Evolutionary conservation across 2,329 filamentous ascomycete species (phyloP).

Genomic region (Fusarium citri): DNA sequence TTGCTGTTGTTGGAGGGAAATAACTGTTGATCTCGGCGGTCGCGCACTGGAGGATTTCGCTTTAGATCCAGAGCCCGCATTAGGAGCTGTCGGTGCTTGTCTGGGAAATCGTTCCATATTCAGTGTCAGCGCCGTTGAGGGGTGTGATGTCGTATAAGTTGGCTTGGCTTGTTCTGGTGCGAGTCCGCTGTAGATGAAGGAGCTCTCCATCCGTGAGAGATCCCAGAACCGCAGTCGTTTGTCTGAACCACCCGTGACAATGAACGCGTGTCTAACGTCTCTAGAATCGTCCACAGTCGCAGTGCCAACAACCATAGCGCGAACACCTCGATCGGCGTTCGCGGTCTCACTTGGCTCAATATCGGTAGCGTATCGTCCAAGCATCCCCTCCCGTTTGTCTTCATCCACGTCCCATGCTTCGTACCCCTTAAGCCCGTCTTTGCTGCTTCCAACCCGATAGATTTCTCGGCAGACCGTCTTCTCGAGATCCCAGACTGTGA

Average conservation of each 20-base stretch:
- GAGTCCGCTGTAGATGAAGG: constrained; percentile 82
- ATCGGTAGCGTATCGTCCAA: constrained; percentile 83
- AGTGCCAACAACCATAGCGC: constrained; percentile 78
- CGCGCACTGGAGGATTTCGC: constrained; percentile 51
- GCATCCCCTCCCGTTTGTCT: constrained; percentile 86
- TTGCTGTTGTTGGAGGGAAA: constrained; percentile 88
- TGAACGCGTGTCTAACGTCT: constrained; percentile 82
- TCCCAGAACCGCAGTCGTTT: constrained; percentile 97
- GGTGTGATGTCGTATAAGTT: constrained; percentile 75
- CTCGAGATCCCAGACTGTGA: constrained; percentile 96
- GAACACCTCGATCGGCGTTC: constrained; percentile 74
- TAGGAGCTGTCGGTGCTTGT: constrained; percentile 49
- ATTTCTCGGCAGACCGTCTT: constrained; percentile 90
- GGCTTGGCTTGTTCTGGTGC: constrained; percentile 76
- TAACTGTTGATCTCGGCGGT: constrained; percentile 81
- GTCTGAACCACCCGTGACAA: constrained; percentile 89
- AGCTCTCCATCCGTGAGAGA: constrained; percentile 79
- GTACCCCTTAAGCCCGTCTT: constrained; percentile 74
- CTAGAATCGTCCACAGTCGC: constrained; percentile 77
- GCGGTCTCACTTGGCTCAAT: constrained; percentile 70
- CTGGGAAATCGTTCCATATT: constrained; percentile 72
- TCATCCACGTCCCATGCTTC: constrained; percentile 91
- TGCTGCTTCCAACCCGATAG: constrained; percentile 76
- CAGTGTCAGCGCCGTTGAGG: constrained; percentile 71
- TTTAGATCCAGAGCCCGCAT: constrained; percentile 49